A percentile compares a stretch with the other conserved stretches of the same genome.
These are phyloP conservation scores for Sporothrix mexicana DNA, from an alignment of 2,329 filamentous ascomycete genomes.

Conservation along the genomic window DNA sequence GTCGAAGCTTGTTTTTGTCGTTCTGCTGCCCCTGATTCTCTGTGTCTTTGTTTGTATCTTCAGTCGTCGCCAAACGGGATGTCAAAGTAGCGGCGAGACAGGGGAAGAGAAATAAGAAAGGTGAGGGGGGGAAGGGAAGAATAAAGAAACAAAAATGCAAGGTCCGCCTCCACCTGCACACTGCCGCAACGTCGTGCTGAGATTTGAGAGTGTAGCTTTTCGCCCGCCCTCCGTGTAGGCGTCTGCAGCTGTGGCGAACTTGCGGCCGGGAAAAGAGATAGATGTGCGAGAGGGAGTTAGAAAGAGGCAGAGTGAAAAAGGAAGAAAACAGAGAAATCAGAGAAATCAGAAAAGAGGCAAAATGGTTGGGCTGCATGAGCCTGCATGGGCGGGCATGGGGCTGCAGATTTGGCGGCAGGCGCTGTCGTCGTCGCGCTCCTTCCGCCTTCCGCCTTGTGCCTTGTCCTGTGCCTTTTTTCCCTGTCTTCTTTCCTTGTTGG, in stretches of 20 bases:
- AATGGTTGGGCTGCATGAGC: conserved; percentile 26
- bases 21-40: conserved; percentile 14
- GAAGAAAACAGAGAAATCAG: neutral
- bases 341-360: conserved; percentile 2
- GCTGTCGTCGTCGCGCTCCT: conserved; percentile 17
- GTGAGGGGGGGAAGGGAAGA: neutral
- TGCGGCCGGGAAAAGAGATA: conserved; percentile 15
- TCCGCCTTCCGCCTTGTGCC: conserved; percentile 2
- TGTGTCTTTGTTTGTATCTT: neutral
- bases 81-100: neutral
- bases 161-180: neutral
- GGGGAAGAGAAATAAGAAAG: neutral
- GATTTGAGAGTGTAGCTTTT: neutral
- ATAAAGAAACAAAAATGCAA: conserved; percentile 8
- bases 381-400: conserved; percentile 11
- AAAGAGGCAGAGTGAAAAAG: neutral
- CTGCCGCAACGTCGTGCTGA: conserved; percentile 16
- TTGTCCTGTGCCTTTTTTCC: neutral
- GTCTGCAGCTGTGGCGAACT: conserved; percentile 16
- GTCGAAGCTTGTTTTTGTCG: neutral
- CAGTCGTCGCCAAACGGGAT: conserved; percentile 10
- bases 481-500: neutral
- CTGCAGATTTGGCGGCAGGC: conserved; percentile 25
- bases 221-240: conserved; percentile 7
- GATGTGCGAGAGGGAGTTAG: neutral